Evolutionary conservation across 2,329 filamentous ascomycete species (phyloP), one percentile per base, ranked within the genome.

Genomic region (Cladosporium halotolerans): DNA sequence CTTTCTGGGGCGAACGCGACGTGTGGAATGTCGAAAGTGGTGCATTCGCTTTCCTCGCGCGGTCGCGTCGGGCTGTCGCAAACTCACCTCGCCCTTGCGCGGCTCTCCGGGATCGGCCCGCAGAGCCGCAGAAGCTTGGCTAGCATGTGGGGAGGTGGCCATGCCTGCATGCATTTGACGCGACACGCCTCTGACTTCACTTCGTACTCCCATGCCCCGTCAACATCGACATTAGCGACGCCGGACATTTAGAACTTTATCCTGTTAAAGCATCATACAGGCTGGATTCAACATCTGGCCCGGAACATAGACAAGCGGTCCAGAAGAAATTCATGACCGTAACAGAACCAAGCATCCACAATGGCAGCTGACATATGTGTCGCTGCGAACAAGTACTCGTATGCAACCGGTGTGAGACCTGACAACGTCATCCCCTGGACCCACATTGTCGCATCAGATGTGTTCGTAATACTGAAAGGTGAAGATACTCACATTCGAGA

Each of bases 391-490:
- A 68, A 67, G 50, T 67, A 59, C 53, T 68, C 66, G 3, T 60
- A 60, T 47, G 68, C 71, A 14, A 60, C 58, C 11, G 67, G 70
- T 55, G 58, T 60, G n/a, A 50, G 59, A n/a, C 48, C 58, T 18
- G 63, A 64, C 34, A 61, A 60, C 34, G 61, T 58, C 14, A 68
- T 71, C 40, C 60, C 60, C 33, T 74, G 72, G 71, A 64, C 53
- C 34, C 68, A 73, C 55, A 53, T 65, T 3, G 62, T 56, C 11
- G 50, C 52, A 8, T 53, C 63, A 9, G 58, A 68, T 19, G 61
- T 74, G 13, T 59, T 63, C 34, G 60, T 70, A 9, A 16, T 53
- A n/a, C 40, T 56, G 39, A 54, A 52, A 28, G 49, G 46, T 34
- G 42, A 45, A 38, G 45, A 51, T 34, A 39, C 32, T 41, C 41